These are phyloP conservation scores for Yamadazyma scolyti DNA, from an alignment of 805 yeast species.

Conservation along the genomic window DNA sequence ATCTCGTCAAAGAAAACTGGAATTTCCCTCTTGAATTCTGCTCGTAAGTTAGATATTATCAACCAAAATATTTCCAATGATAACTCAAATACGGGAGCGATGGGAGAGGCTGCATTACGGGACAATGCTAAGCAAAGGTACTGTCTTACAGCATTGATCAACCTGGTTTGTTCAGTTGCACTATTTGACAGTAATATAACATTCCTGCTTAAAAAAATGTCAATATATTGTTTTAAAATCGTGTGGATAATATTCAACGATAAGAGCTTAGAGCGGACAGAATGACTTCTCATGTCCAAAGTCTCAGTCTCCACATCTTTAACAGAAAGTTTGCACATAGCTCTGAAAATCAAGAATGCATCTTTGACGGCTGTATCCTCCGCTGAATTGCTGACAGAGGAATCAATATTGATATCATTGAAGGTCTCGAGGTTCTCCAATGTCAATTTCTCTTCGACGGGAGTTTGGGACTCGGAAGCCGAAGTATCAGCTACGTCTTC, in stretches of 20 bases:
- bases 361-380: constrained; percentile 77
- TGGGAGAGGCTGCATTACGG: constrained; percentile 87
- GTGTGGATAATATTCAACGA: constrained; percentile 87
- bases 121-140: constrained; percentile 79
- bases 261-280: constrained; percentile 84
- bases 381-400: constrained; percentile 48
- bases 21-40: constrained; percentile 87
- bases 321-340: constrained; percentile 89
- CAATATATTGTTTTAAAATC: constrained; percentile 79
- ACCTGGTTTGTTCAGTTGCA: constrained; percentile 51
- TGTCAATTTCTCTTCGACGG: constrained; percentile 41
- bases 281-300: constrained; percentile 84
- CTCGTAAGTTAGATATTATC: constrained; percentile 73
- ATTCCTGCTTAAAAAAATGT: constrained; percentile 63
- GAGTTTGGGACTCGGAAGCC: constrained; percentile 2
- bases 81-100: constrained; percentile 88
- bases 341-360: constrained; percentile 88
- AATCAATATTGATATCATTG: constrained; percentile 47
- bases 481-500: constrained; percentile 4
- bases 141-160: constrained; percentile 79
- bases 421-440: constrained; percentile 57
- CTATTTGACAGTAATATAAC: constrained; percentile 49
- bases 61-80: constrained; percentile 93
- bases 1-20: constrained; percentile 92
- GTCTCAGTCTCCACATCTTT: constrained; percentile 75